A percentile compares a stretch with the other conserved stretches of the same genome.
phyloP scores from a whole-genome alignment of 1,284 basidiomycete species.

The Trichosporon ovoides region DNA sequence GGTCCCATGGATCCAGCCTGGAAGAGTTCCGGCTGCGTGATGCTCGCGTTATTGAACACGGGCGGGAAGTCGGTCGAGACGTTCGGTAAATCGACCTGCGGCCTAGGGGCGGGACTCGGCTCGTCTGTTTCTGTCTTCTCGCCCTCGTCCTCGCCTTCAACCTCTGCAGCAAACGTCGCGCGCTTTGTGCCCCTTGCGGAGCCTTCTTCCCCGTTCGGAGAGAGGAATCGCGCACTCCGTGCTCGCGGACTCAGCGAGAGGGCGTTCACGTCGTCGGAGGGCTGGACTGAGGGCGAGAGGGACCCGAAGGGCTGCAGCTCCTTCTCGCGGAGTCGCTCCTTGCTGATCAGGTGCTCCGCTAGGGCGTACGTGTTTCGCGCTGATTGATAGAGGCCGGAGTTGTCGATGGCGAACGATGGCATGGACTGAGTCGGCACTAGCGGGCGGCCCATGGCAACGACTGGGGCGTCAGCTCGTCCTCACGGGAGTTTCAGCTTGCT shows the following conservation, averaged over 20 bases:
- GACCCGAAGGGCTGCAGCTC: conserved; percentile 34
- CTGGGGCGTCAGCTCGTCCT: no score
- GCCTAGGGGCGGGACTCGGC: neutral
- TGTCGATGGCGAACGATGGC: conserved; percentile 21
- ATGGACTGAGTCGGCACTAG: conserved; percentile 36
- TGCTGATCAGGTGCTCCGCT: conserved; percentile 30
- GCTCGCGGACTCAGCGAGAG: conserved; percentile 16
- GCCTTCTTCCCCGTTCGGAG: conserved; percentile 22
- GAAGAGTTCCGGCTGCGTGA: conserved; percentile 37
- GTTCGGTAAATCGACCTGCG: neutral
- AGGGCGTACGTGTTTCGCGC: conserved; percentile 16
- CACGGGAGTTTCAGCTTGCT: conserved; percentile 1
- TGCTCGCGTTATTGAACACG: conserved; percentile 31
- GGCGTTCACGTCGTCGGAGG: conserved; percentile 6
- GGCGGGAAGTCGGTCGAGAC: conserved; percentile 36
- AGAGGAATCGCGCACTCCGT: neutral
- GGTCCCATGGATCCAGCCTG: conserved; percentile 8
- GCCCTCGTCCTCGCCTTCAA: neutral
- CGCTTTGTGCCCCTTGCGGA: conserved; percentile 21
- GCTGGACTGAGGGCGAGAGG: conserved; percentile 2
- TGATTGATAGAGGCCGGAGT: conserved; percentile 24
- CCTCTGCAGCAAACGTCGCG: neutral
- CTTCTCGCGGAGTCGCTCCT: conserved; percentile 23
- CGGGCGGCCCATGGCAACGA: conserved; percentile 25
- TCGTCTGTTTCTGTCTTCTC: conserved; percentile 1